phyloP scores from a whole-genome alignment of 2,329 filamentous ascomycete species.

The Mariannaea elegans region DNA sequence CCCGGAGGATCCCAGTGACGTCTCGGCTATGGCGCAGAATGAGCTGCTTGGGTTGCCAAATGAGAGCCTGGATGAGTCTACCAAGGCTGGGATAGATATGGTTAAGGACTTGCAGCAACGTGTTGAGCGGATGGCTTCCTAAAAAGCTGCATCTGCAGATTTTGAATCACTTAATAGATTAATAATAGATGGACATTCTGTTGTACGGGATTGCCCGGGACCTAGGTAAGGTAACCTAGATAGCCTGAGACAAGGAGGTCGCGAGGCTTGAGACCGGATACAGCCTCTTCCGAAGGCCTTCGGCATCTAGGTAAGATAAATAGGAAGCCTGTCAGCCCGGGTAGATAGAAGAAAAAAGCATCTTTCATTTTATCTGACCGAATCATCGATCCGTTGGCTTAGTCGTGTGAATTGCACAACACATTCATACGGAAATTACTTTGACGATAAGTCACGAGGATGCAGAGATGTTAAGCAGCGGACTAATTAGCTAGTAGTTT shows the following conservation, averaged over 20 bases:
- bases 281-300: no score
- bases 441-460: background rate
- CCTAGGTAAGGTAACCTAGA: no score
- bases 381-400: no score
- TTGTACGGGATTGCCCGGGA: no score
- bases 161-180: background rate
- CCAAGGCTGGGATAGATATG: conserved; percentile 55
- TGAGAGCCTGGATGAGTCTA: conserved; percentile 64
- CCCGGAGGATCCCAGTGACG: conserved; percentile 40
- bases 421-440: background rate
- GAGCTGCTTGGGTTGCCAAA: conserved; percentile 59
- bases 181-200: background rate
- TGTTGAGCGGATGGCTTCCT: conserved; percentile 27
- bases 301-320: no score
- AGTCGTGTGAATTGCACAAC: no score
- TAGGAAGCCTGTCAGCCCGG: no score
- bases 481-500: background rate
- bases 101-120: conserved; percentile 39
- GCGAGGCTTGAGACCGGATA: no score
- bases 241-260: no score
- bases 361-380: no score
- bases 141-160: conserved; percentile 1
- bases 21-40: conserved; percentile 55
- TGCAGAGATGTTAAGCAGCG: no score
- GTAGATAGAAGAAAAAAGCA: no score